A percentile compares a stretch with the other conserved stretches of the same genome.
Evolutionary conservation across 2,329 filamentous ascomycete genomes (phyloP).

Genomic region (Podosphaera xanthii): DNA sequence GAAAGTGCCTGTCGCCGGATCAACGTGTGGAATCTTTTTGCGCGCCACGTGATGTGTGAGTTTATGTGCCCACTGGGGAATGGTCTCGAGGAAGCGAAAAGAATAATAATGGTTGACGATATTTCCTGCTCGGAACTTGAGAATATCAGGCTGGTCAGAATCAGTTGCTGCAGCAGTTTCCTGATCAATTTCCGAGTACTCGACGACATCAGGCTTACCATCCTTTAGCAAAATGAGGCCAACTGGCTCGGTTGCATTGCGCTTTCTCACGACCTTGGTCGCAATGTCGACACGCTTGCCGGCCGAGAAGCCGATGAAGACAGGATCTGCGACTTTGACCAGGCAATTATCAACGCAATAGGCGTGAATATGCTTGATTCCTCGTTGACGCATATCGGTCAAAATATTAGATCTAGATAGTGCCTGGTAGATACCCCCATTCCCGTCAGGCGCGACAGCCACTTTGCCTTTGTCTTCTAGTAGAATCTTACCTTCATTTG

Average conservation of each 20-base stretch:
- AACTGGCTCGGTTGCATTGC: constrained; percentile 84
- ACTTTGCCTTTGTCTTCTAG: constrained; percentile 76
- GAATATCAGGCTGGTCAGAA: constrained; percentile 50
- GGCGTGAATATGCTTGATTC: constrained; percentile 83
- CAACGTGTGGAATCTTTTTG: constrained; percentile 89
- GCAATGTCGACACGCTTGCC: constrained; percentile 80
- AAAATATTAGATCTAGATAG: constrained; percentile 61
- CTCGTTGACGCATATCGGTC: constrained; percentile 68
- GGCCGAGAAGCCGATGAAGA: constrained; percentile 85
- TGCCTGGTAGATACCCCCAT: constrained; percentile 89
- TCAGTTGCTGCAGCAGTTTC: constrained; percentile 80
- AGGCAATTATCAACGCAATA: constrained; percentile 99
- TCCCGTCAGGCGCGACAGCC: constrained; percentile 88
- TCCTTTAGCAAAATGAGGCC: constrained; percentile 89
- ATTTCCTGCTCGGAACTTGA: constrained; percentile 94
- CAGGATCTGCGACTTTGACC: constrained; percentile 92
- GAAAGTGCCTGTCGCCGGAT: constrained; percentile 52
- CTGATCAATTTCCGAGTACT: constrained; percentile 91
- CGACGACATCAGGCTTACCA: constrained; percentile 86
- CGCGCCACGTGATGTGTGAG: constrained; percentile 87
- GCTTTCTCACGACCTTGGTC: constrained; percentile 98
- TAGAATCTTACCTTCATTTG: constrained; percentile 91
- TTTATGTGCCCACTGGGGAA: constrained; percentile 64
- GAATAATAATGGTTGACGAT: constrained; percentile 99
- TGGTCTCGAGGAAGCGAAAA: constrained; percentile 73